A percentile compares a stretch with the other conserved stretches of the same genome.
These are phyloP conservation scores for Globisporangium splendens DNA, from an alignment of 352 stramenopile genomes.

Conservation along the genomic window DNA sequence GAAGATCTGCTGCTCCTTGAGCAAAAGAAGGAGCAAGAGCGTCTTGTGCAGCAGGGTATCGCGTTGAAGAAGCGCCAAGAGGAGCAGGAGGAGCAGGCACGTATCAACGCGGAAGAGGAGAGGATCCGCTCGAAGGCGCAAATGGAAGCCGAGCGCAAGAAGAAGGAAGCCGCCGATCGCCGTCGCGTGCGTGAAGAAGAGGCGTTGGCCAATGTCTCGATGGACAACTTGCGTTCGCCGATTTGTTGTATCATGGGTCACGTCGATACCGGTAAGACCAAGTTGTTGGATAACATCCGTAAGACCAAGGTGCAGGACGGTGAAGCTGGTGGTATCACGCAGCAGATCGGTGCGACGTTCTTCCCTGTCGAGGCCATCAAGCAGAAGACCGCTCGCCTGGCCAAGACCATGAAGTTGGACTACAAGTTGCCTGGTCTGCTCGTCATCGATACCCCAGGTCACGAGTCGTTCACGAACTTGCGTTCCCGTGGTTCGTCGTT, in stretches of 20 bases:
- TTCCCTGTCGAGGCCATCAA: constrained; percentile 92
- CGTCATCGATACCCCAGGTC: constrained; percentile 99
- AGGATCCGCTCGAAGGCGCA: constrained; percentile 82
- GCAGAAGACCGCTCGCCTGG: constrained; percentile 81
- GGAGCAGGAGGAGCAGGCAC: constrained; percentile 73
- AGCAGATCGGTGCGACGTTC: constrained; percentile 97
- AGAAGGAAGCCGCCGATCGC: constrained; percentile 70
- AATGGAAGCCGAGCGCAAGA: constrained; percentile 80
- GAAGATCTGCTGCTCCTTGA: constrained; percentile 94
- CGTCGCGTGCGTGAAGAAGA: constrained; percentile 66
- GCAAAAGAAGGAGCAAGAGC: constrained; percentile 93
- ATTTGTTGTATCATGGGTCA: constrained; percentile 99
- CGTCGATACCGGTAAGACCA: constrained; percentile 98
- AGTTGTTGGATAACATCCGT: constrained; percentile 99
- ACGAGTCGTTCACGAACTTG: constrained; percentile 99
- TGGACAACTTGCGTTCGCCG: constrained; percentile 96
- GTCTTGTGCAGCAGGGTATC: constrained; percentile 87
- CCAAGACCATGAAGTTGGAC: constrained; percentile 77
- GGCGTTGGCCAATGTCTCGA: constrained; percentile 83
- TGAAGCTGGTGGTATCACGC: constrained; percentile 96
- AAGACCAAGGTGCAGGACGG: constrained; percentile 97
- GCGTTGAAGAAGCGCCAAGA: constrained; percentile 95
- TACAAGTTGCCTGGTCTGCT: constrained; percentile 91
- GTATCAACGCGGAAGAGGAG: constrained; percentile 54
- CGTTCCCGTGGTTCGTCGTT: constrained; percentile 95